These are phyloP conservation scores for Hanseniaspora occidentalis DNA, from an alignment of 805 yeast genomes.

Conservation along the genomic window DNA sequence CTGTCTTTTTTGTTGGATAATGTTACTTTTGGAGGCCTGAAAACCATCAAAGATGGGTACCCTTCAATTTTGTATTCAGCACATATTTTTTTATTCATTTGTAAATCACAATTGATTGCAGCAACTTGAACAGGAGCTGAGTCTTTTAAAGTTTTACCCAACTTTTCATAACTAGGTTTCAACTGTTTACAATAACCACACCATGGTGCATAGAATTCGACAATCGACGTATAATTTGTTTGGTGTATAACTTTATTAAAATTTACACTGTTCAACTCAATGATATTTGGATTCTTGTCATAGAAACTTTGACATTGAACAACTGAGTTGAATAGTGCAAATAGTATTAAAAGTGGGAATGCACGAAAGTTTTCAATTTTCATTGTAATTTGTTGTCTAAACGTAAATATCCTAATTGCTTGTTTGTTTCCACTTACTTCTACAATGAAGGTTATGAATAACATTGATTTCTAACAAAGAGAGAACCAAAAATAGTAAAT, in stretches of 20 bases:
- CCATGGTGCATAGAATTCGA: slow-evolving; percentile 96
- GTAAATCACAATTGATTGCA: slow-evolving; percentile 77
- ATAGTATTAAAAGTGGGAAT: slow-evolving; percentile 5
- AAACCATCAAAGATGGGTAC: slow-evolving; percentile 73
- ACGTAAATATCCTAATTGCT: too few species aligned
- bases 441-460: too few species aligned
- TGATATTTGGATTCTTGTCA: slow-evolving; percentile 27
- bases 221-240: slow-evolving; percentile 68
- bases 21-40: slow-evolving; percentile 63
- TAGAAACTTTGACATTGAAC: slow-evolving; percentile 20
- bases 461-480: too few species aligned
- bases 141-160: slow-evolving; percentile 38
- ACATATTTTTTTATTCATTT: slow-evolving; percentile 57
- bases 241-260: slow-evolving; percentile 55
- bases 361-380: too few species aligned
- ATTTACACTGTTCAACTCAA: slow-evolving; percentile 42
- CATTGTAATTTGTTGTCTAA: too few species aligned
- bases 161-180: slow-evolving; percentile 49
- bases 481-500: too few species aligned
- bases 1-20: slow-evolving; percentile 10
- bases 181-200: slow-evolving; percentile 85
- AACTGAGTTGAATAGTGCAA: background rate
- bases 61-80: slow-evolving; percentile 53
- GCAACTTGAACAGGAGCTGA: slow-evolving; percentile 52
- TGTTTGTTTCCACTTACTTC: too few species aligned